A percentile compares a stretch with the other conserved stretches of the same genome.
Evolutionary conservation across 352 stramenopile species (phyloP).

Genomic region (Phytophthora melonis): DNA sequence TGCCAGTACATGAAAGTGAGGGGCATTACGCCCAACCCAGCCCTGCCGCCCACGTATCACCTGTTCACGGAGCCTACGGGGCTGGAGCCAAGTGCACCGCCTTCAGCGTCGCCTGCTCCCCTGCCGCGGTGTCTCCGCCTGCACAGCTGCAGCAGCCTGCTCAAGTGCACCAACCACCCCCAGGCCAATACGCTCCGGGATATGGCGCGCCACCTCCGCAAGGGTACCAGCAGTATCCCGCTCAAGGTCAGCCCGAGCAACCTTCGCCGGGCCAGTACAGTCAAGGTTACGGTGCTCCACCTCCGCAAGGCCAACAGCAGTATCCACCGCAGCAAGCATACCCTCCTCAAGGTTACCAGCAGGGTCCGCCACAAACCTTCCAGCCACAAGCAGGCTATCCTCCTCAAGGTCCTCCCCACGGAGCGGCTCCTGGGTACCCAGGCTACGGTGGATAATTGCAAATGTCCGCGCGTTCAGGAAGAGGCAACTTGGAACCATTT

Average conservation of each 20-base stretch:
- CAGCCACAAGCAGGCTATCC: slow-evolving; percentile 26
- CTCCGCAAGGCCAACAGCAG: slow-evolving; percentile 16
- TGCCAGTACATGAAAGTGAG: slow-evolving; percentile 83
- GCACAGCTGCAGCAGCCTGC: slow-evolving; percentile 19
- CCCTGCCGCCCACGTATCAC: slow-evolving; percentile 58
- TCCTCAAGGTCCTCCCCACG: slow-evolving; percentile 26
- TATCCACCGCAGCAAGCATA: slow-evolving; percentile 33
- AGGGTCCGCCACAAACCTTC: slow-evolving; percentile 33
- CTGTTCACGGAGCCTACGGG: slow-evolving; percentile 50
- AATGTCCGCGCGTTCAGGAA: background rate
- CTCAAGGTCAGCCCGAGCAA: slow-evolving; percentile 9
- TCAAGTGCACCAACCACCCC: slow-evolving; percentile 27
- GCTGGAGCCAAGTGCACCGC: slow-evolving; percentile 10
- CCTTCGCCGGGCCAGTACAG: slow-evolving; percentile 13
- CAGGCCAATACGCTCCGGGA: slow-evolving; percentile 33
- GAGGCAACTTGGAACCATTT: background rate
- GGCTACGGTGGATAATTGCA: slow-evolving; percentile 52
- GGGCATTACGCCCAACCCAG: slow-evolving; percentile 58
- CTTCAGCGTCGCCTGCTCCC: slow-evolving; percentile 25
- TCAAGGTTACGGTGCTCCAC: slow-evolving; percentile 24
- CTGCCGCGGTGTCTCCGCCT: slow-evolving; percentile 20
- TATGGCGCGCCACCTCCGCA: slow-evolving; percentile 20
- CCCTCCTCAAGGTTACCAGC: slow-evolving; percentile 7
- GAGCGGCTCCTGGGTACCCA: slow-evolving; percentile 38
- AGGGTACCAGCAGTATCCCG: slow-evolving; percentile 22